Evolutionary conservation across 805 yeast species (phyloP).

Genomic region (Brettanomyces sp.): DNA sequence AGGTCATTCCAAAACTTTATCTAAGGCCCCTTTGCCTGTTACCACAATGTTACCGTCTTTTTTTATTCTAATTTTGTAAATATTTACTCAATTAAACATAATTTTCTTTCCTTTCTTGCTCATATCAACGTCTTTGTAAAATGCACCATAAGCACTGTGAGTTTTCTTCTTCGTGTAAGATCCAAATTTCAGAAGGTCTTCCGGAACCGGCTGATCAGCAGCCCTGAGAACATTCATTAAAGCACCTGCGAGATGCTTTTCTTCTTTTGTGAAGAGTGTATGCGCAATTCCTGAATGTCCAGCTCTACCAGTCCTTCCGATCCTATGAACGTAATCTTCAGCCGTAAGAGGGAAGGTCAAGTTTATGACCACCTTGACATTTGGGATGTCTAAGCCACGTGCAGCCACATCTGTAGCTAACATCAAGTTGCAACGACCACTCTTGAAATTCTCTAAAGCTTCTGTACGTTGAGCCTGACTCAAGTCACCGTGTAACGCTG

Average conservation of each 20-base stretch:
- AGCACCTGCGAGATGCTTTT: slow-evolving; percentile 93
- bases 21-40: too few species aligned
- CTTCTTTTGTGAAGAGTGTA: slow-evolving; percentile 93
- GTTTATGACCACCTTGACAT: slow-evolving; percentile 90
- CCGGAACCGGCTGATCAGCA: slow-evolving; percentile 94
- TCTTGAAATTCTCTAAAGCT: slow-evolving; percentile 78
- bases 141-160: slow-evolving; percentile 97
- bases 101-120: slow-evolving; percentile 81
- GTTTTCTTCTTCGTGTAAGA: slow-evolving; percentile 97
- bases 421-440: slow-evolving; percentile 64
- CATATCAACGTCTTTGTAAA: slow-evolving; percentile 87
- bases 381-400: slow-evolving; percentile 94
- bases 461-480: slow-evolving; percentile 85
- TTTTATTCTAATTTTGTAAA: not conserved
- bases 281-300: slow-evolving; percentile 93
- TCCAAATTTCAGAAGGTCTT: slow-evolving; percentile 87
- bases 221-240: slow-evolving; percentile 85
- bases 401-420: slow-evolving; percentile 99
- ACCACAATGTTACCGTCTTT: not conserved
- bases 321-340: slow-evolving; percentile 94
- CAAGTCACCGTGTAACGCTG: slow-evolving; percentile 95
- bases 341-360: slow-evolving; percentile 93
- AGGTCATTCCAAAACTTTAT: too few species aligned
- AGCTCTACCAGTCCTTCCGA: slow-evolving; percentile 97
- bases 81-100: slow-evolving; percentile 46